Evolutionary conservation across 2,329 filamentous ascomycete species (phyloP).

Genomic region (Neopestalotiopsis sp.): DNA sequence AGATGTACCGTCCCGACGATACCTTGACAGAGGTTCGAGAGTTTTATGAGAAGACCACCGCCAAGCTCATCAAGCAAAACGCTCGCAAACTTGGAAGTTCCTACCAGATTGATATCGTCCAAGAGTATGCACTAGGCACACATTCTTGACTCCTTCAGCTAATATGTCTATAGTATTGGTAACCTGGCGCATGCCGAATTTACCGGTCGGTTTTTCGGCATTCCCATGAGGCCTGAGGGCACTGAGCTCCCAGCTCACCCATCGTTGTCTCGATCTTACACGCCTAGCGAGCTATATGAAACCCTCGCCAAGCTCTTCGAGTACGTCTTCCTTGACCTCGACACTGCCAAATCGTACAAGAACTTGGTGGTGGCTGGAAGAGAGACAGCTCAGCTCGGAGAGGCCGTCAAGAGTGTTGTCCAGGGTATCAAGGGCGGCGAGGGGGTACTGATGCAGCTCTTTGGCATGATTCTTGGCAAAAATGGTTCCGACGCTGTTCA

Average conservation of each 20-base stretch:
- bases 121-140: not conserved
- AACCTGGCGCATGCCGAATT: not conserved
- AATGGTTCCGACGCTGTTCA: not conserved
- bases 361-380: not conserved
- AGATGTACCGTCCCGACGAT: not conserved
- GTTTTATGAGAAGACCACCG: not conserved
- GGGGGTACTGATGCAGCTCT: not conserved
- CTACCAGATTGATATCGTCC: not conserved
- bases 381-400: not conserved
- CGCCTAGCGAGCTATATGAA: not conserved
- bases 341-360: not conserved
- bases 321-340: not conserved
- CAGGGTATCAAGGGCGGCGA: not conserved
- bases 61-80: not conserved
- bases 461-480: not conserved
- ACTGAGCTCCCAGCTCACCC: not conserved
- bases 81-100: not conserved
- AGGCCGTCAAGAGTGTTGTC: not conserved
- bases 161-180: not conserved
- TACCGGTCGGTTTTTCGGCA: not conserved
- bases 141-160: not conserved
- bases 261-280: not conserved
- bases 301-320: not conserved
- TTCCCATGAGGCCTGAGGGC: not conserved
- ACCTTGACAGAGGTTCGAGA: not conserved